Evolutionary conservation across 257 asterid genomes (phyloP).

Genomic region (Ilex aquifolium): DNA sequence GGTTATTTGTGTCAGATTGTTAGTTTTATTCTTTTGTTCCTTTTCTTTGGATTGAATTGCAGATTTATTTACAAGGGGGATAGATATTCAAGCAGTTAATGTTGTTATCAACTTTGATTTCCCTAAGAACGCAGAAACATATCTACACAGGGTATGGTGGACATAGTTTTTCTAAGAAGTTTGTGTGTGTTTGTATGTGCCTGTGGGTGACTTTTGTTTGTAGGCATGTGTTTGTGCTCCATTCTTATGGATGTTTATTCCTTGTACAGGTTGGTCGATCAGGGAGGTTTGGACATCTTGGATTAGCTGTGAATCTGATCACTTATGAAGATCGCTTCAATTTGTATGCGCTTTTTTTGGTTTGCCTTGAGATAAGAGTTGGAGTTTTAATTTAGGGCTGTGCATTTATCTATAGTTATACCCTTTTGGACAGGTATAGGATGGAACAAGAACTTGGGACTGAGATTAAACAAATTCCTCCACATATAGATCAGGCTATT

Average conservation of each 20-base stretch:
- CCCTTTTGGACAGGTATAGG: constrained; percentile 52
- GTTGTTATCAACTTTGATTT: constrained; percentile 85
- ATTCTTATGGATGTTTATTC: constrained; percentile 10
- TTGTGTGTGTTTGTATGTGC: no score
- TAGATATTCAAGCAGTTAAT: constrained; percentile 87
- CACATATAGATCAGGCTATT: constrained; percentile 72
- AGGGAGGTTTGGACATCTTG: constrained; percentile 94
- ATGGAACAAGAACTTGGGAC: constrained; percentile 93
- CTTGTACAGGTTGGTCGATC: constrained; percentile 77
- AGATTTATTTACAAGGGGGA: constrained; percentile 87
- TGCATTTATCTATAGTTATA: constrained; percentile 7
- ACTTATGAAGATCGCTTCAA: constrained; percentile 84
- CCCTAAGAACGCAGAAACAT: constrained; percentile 79
- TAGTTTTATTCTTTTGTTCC: constrained; percentile 6
- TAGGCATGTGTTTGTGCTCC: constrained; percentile 5
- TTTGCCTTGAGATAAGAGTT: constrained; percentile 1
- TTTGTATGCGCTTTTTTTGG: constrained; percentile 39
- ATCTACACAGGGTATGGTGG: constrained; percentile 72
- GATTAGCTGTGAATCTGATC: constrained; percentile 83
- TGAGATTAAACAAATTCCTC: constrained; percentile 87
- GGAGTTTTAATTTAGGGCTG: background rate
- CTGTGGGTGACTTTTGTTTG: background rate
- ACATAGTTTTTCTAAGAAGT: background rate
- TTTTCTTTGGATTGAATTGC: constrained; percentile 20
- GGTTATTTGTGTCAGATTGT: constrained; percentile 7